Base-by-base conservation (phyloP, 208 protist genomes). In the Acanthamoeba sp. region DNA sequence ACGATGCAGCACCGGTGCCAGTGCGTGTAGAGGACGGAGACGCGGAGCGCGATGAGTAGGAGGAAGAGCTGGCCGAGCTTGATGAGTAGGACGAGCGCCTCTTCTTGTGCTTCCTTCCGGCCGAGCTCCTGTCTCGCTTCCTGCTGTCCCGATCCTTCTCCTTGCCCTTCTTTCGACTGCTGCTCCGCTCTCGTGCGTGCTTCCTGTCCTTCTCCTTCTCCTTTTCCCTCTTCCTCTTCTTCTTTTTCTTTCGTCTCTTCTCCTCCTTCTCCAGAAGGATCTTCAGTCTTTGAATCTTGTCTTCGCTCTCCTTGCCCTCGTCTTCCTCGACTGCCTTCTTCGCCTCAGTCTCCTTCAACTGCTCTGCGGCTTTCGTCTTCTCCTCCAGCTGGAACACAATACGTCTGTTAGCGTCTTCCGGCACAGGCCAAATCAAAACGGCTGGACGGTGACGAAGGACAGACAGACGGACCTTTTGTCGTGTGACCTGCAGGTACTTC, bases 221-320 rank as follows among this genome's bases (percentile, higher is more conserved):
- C 57, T 93, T 93, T 59, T 93, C 42, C 32, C 62, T 69, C 64
- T 78, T 93, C 64, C 42, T 78, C 88, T 93, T 93, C 64, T 78
- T 93, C 64, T 55, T 93, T n/a, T 76, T 93, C 88, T 93, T 93
- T 52, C 62, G 36, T 22, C 27, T 71, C 84, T 27, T 91, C 50
- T 93, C 62, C 64, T 93, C 62, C 57, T 93, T 93, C 59, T 93
- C 62, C 0, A 78, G 32, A 22, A 78, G 24, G 18, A 5, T 50
- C 88, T 93, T 93, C 59, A 78, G 16, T 32, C 40, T 93, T 24
- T 71, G 36, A 1, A 78, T 93, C 57, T 76, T 69, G 36, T 93
- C 88, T 0, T 69, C 88, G 52, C 42, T 78, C 24, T 78, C 38
- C 40, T 93, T 78, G 6, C 40, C 38, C n/a, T 93, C 88, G 29